Evolutionary conservation across 192 early-diverging fungal species (phyloP).

Genomic region (Backusella tuberculispora): DNA sequence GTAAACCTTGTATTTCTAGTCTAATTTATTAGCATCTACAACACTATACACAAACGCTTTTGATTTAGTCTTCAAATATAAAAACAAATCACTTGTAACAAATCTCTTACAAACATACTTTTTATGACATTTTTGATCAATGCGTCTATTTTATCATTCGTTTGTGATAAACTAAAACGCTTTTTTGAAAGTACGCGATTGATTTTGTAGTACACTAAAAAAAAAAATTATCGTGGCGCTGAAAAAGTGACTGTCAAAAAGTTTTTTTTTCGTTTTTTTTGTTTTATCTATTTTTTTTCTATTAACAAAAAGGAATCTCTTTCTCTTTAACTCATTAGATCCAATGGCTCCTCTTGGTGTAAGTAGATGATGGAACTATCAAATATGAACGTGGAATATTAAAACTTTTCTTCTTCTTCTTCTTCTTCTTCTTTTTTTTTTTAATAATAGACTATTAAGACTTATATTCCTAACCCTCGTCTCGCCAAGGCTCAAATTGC

Average conservation of each 20-base stretch:
- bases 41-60: too few species aligned
- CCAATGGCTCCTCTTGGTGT: constrained; percentile 38
- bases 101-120: not conserved
- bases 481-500: constrained; percentile 65
- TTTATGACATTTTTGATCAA: not conserved
- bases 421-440: not conserved
- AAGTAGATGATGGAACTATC: not conserved
- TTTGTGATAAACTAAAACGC: not conserved
- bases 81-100: not conserved
- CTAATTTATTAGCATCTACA: not conserved
- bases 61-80: not conserved
- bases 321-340: constrained; percentile 22
- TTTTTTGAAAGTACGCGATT: not conserved
- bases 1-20: not conserved
- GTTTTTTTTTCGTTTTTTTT: constrained; percentile 17
- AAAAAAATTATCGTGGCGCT: constrained; percentile 9
- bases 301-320: not conserved
- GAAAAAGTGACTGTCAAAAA: constrained; percentile 10
- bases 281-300: constrained; percentile 5
- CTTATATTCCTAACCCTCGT: constrained; percentile 74
- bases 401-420: not conserved
- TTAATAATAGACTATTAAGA: constrained; percentile 52
- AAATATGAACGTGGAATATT: not conserved
- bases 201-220: not conserved
- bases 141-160: not conserved